Evolutionary conservation across 345 rosid genomes (phyloP).

Genomic region (Dipteronia dyeriana): DNA sequence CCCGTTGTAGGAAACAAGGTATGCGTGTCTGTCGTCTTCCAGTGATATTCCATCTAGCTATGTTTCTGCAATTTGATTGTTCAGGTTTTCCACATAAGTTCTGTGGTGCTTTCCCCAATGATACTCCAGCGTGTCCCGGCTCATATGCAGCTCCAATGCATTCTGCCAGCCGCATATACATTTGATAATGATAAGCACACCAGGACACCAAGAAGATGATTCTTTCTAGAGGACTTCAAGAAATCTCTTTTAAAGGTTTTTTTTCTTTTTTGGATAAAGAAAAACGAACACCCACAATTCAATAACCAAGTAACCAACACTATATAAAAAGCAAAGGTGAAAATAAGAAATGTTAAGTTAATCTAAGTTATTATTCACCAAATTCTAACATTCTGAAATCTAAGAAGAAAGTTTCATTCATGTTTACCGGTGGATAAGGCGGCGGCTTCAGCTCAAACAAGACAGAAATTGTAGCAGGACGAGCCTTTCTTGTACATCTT

Average conservation of each 20-base stretch:
- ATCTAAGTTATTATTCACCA: not conserved
- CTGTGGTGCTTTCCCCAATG: conserved; percentile 98
- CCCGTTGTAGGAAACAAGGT: conserved; percentile 58
- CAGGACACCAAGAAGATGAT: not conserved
- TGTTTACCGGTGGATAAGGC: conserved; percentile 77
- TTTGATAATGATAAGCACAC: not conserved
- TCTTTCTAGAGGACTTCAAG: not conserved
- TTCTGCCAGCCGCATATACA: conserved; percentile 40
- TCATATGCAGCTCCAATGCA: conserved; percentile 92
- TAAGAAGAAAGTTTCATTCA: not conserved
- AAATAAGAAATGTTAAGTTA: not conserved
- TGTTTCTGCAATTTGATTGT: conserved; percentile 75
- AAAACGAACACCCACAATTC: not conserved
- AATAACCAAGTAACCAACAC: too few species aligned
- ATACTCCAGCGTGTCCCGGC: conserved; percentile 67
- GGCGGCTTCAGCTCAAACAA: conserved; percentile 79
- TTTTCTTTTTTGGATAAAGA: not conserved
- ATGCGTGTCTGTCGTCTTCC: conserved; percentile 64
- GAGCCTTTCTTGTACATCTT: conserved; percentile 36
- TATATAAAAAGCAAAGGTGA: too few species aligned
- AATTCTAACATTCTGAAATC: not conserved
- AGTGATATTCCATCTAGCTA: conserved; percentile 61
- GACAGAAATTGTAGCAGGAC: conserved; percentile 42
- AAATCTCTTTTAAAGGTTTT: not conserved
- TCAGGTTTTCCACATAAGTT: conserved; percentile 79